Evolutionary conservation across 352 stramenopile species (phyloP).

Genomic region (Phytophthora cactorum): DNA sequence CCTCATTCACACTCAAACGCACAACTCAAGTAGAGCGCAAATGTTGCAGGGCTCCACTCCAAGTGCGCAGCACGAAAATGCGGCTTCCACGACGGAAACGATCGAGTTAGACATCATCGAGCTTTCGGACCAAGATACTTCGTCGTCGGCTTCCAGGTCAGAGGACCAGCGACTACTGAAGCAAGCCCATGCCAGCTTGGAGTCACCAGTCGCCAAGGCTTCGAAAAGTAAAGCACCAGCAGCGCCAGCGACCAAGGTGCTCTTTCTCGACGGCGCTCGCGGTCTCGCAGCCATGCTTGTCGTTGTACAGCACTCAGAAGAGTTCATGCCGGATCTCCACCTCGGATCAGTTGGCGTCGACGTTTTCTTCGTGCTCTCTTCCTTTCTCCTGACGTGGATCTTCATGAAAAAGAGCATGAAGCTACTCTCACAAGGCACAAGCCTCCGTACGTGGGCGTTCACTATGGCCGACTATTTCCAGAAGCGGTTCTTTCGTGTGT

Average conservation of each 20-base stretch:
- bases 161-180: slow-evolving; percentile 17
- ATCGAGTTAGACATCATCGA: slow-evolving; percentile 4
- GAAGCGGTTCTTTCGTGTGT: slow-evolving; percentile 61
- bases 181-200: neutral
- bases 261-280: slow-evolving; percentile 27
- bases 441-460: slow-evolving; percentile 16
- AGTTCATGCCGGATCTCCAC: slow-evolving; percentile 23
- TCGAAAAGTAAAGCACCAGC: slow-evolving; percentile 4
- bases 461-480: slow-evolving; percentile 48
- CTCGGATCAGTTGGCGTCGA: slow-evolving; percentile 24
- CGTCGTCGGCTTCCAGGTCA: neutral
- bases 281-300: slow-evolving; percentile 32
- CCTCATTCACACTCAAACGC: neutral
- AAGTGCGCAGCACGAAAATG: neutral
- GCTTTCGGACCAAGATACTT: slow-evolving; percentile 10
- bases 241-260: slow-evolving; percentile 17
- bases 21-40: slow-evolving; percentile 10
- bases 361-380: slow-evolving; percentile 35
- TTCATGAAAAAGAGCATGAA: slow-evolving; percentile 32
- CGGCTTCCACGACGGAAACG: neutral
- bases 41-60: neutral
- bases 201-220: neutral
- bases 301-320: slow-evolving; percentile 23
- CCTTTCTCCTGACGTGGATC: slow-evolving; percentile 28
- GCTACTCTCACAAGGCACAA: slow-evolving; percentile 10